A percentile compares a stretch with the other conserved stretches of the same genome.
Evolutionary conservation across 2,329 filamentous ascomycete genomes (phyloP).

Genomic region (Incumbomyces delicatus): DNA sequence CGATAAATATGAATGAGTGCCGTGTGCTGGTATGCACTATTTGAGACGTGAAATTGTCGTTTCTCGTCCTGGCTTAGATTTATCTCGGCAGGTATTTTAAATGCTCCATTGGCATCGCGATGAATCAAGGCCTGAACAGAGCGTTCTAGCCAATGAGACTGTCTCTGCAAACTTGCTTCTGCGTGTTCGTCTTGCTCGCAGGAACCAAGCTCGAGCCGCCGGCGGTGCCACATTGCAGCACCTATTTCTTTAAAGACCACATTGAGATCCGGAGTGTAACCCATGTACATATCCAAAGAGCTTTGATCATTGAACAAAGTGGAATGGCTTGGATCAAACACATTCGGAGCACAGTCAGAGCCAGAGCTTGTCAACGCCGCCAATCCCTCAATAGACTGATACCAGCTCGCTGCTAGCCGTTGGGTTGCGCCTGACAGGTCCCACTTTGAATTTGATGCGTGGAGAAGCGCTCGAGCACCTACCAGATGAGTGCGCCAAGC

Average conservation of each 20-base stretch:
- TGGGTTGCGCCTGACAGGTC: neutral
- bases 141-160: no score
- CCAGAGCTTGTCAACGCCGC: constrained; percentile 32
- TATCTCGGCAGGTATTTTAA: no score
- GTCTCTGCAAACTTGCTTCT: no score
- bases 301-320: constrained; percentile 17
- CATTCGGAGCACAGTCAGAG: constrained; percentile 11
- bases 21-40: constrained; percentile 35
- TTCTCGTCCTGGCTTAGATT: no score
- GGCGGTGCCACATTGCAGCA: constrained; percentile 14
- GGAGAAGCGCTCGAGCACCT: constrained; percentile 32
- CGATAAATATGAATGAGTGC: constrained; percentile 35
- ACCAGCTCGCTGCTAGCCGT: constrained; percentile 30
- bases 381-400: constrained; percentile 33
- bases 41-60: constrained; percentile 30
- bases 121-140: no score
- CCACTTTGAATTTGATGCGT: constrained; percentile 12
- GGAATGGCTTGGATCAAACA: no score
- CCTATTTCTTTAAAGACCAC: constrained; percentile 32
- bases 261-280: constrained; percentile 31
- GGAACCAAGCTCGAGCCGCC: no score
- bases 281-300: constrained; percentile 35
- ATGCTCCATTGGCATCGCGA: no score
- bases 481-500: constrained; percentile 36
- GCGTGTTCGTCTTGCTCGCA: no score